These are phyloP conservation scores for Hydrangea macrophylla DNA, from an alignment of 148 eudicot species.

Conservation along the genomic window DNA sequence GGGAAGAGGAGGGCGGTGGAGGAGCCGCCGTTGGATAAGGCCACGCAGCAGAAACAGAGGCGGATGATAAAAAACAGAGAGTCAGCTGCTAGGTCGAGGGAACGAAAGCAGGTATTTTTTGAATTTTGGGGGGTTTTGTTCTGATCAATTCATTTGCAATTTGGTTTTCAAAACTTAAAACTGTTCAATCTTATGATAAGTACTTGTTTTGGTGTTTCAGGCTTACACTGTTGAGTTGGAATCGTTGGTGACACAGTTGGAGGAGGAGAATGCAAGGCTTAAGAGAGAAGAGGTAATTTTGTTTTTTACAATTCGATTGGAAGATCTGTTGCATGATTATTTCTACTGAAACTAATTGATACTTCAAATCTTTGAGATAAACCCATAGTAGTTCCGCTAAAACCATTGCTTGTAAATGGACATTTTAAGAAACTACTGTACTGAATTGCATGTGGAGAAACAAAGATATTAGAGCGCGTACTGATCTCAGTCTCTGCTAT, in stretches of 20 bases:
- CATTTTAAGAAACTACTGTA: no score
- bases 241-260: conserved; percentile 37
- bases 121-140: not conserved
- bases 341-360: no score
- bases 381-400: not conserved
- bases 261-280: conserved; percentile 42
- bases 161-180: not conserved
- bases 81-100: conserved; percentile 68
- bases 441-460: not conserved
- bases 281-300: conserved; percentile 36
- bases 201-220: conserved; percentile 10
- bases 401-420: not conserved
- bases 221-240: conserved; percentile 50
- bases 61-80: conserved; percentile 71
- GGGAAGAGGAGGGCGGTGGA: conserved; percentile 37
- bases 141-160: not conserved
- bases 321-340: not conserved
- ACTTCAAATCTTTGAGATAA: not conserved
- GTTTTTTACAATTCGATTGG: not conserved
- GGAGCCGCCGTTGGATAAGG: conserved; percentile 47
- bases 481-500: not conserved
- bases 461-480: not conserved
- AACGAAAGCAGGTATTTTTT: conserved; percentile 51
- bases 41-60: conserved; percentile 60
- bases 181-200: not conserved